Base-by-base conservation (phyloP, 2,329 filamentous ascomycete genomes). In the Fusarium nanum region DNA sequence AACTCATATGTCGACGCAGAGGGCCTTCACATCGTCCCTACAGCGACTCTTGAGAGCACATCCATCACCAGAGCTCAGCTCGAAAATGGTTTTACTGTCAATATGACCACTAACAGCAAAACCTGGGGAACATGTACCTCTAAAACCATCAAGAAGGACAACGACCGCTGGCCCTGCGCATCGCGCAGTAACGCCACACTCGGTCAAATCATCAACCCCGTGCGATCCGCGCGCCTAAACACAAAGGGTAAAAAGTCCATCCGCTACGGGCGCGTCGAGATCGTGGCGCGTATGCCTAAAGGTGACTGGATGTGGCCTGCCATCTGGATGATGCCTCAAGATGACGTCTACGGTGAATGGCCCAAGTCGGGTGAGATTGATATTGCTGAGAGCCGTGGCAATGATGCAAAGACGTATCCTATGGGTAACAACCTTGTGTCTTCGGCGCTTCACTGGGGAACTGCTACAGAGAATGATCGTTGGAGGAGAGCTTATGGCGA, bases 221-320 rank as follows among this genome's bases (percentile, higher is more conserved):
- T 86, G n/a, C 79, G 83, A 16, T 84, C 81, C 2, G 85, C 83
- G 79, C 78, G 71, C 22, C 67, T 73, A 8, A 73, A 74, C 44
- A 87, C 85, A 11, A 80, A 80, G 60, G 81, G 81, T 13, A 84
- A 82, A 56, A 82, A 82, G 63, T 78, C 77, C 14, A 83, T 87
- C 67, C 79, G 75, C 41, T 87, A 86, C 69, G 85, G 85, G 2
- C 74, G 82, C 46, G 82, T 88, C 32, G 86, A 88, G 71, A 84
- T 88, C 10, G 81, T 83, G 6, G 86, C 86, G 20, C 83, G 85
- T 63, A 74, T 88, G 70, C 85, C 86, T 9, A 76, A 75, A 34
- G 86, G 86, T 7, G 84, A 87, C 72, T 88, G 86, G 86, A 75
- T 88, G 25, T 87, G 85, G 86, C 85, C 79, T 66, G 83, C 83